phyloP scores from a whole-genome alignment of 805 yeast genomes.

The Sugiyamaella boreocaroliniensis region DNA sequence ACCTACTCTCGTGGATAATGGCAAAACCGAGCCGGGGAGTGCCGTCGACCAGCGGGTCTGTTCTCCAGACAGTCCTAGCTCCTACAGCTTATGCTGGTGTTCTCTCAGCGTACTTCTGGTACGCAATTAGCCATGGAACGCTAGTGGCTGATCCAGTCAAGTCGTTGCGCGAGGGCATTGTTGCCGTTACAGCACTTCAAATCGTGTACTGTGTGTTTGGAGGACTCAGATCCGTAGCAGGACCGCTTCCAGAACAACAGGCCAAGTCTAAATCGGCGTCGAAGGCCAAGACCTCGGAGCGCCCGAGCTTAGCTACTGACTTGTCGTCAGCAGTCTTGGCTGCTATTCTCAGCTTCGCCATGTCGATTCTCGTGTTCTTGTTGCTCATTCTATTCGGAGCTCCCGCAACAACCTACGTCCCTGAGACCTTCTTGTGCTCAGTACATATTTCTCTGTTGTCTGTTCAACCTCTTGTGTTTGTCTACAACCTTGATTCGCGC shows the following conservation, averaged over 20 bases:
- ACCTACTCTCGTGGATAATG: not conserved
- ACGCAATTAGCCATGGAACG: constrained; percentile 7
- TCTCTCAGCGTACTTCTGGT: constrained; percentile 6
- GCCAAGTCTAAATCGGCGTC: not conserved
- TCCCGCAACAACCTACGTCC: constrained; percentile 50
- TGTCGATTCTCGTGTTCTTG: constrained; percentile 25
- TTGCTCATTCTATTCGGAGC: constrained; percentile 69
- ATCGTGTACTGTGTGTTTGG: constrained; percentile 21
- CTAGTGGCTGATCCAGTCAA: constrained; percentile 14
- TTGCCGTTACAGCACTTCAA: constrained; percentile 16
- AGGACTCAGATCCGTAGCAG: constrained; percentile 4
- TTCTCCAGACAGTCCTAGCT: not conserved
- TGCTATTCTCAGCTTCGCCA: constrained; percentile 24
- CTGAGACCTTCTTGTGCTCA: constrained; percentile 55
- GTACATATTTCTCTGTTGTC: constrained; percentile 54
- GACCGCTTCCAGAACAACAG: not conserved
- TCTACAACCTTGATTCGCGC: constrained; percentile 46
- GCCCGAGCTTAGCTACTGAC: constrained; percentile 2
- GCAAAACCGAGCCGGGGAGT: not conserved
- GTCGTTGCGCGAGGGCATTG: constrained; percentile 17
- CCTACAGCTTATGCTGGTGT: constrained; percentile 8
- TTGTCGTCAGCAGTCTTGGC: constrained; percentile 25
- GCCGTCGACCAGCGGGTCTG: not conserved
- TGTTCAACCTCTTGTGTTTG: constrained; percentile 56
- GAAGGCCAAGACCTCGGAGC: not conserved